These are phyloP conservation scores for Linum usitatissimum DNA, from an alignment of 345 rosid genomes.

Conservation along the genomic window DNA sequence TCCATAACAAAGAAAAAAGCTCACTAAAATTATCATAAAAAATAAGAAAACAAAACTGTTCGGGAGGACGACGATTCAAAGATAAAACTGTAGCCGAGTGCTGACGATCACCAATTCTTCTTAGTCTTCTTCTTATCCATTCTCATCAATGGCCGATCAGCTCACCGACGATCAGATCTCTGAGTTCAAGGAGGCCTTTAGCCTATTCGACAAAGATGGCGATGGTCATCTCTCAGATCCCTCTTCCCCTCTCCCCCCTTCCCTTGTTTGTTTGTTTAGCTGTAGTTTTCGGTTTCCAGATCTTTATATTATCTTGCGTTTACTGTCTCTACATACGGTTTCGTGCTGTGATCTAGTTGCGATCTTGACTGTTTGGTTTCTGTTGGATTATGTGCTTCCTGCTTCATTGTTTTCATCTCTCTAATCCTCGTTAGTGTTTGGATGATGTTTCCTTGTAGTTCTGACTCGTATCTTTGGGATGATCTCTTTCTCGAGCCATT, in stretches of 20 bases:
- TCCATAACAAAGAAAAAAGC: too few relatives aligned
- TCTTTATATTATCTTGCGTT: background rate
- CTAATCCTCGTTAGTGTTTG: background rate
- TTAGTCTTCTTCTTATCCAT: background rate
- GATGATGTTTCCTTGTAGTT: background rate
- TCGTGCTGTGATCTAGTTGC: background rate
- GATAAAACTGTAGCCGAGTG: too few relatives aligned
- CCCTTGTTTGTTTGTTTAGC: background rate
- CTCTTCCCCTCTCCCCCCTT: background rate
- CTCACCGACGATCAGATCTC: conserved; percentile 14
- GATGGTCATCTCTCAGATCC: conserved; percentile 1
- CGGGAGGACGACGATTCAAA: too few relatives aligned
- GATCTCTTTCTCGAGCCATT: background rate
- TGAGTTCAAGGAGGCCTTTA: conserved; percentile 14
- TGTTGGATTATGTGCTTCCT: background rate
- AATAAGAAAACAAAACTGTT: too few relatives aligned
- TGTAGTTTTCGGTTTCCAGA: background rate
- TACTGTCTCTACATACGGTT: background rate
- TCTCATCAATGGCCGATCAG: conserved; percentile 7
- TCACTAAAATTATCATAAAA: too few relatives aligned
- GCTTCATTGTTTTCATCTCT: background rate
- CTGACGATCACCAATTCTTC: background rate
- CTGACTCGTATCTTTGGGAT: background rate
- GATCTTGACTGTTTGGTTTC: background rate
- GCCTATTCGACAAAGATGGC: conserved; percentile 8